phyloP scores from a whole-genome alignment of 225 moss, liverwort and hornwort genomes.

The Ulota crispa region DNA sequence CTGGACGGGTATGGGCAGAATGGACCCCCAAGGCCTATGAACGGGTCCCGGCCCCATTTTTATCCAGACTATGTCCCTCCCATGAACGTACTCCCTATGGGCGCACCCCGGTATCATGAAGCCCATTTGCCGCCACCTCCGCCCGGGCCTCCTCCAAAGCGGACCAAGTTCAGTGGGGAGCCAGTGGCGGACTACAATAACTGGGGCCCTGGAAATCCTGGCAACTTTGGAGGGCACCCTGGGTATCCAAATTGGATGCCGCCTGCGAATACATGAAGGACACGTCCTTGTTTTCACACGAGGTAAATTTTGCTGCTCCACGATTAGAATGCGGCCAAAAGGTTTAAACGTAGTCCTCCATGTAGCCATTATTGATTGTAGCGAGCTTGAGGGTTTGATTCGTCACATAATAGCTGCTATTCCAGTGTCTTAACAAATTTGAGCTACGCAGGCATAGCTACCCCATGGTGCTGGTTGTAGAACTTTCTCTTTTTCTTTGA shows the following conservation, averaged over 20 bases:
- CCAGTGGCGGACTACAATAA: slow-evolving; percentile 56
- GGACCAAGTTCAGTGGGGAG: slow-evolving; percentile 66
- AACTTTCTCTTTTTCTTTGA: slow-evolving; percentile 10
- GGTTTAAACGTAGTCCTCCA: slow-evolving; percentile 19
- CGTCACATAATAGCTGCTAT: slow-evolving; percentile 11
- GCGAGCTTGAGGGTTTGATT: slow-evolving; percentile 2
- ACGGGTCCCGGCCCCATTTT: slow-evolving; percentile 45
- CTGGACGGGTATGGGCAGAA: slow-evolving; percentile 49
- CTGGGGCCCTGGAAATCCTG: slow-evolving; percentile 58
- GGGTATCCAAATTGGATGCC: slow-evolving; percentile 57
- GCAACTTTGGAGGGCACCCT: slow-evolving; percentile 65
- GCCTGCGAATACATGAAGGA: slow-evolving; percentile 43
- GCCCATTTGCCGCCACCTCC: slow-evolving; percentile 64
- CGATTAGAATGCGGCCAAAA: background rate
- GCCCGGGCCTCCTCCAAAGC: slow-evolving; percentile 57
- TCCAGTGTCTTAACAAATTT: background rate
- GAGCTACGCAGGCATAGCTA: slow-evolving; percentile 17
- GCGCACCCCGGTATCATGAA: slow-evolving; percentile 55
- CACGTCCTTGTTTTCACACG: background rate
- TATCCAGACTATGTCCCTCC: slow-evolving; percentile 57
- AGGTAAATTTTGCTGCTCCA: slow-evolving; percentile 20
- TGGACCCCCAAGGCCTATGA: slow-evolving; percentile 62
- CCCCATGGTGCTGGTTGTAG: slow-evolving; percentile 26
- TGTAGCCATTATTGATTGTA: slow-evolving; percentile 24
- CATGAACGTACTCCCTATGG: slow-evolving; percentile 55